Conservation (phyloP, 176 grass and related monocot species). For the Carex parvula region DNA sequence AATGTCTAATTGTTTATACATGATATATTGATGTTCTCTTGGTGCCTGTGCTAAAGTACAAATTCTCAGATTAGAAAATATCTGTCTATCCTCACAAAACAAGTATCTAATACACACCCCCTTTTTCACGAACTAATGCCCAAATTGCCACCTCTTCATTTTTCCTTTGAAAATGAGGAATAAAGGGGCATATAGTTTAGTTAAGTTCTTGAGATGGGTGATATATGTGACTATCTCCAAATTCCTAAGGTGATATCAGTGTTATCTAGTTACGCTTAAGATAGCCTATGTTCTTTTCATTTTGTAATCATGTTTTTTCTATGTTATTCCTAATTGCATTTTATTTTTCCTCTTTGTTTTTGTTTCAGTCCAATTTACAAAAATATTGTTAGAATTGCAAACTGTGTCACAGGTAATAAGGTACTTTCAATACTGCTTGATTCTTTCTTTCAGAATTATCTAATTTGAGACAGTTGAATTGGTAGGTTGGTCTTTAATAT, state of each 20-base stretch:
- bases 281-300: background rate
- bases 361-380: constrained; percentile 70
- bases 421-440: constrained; percentile 31
- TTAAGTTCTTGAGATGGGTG: background rate
- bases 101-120: background rate
- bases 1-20: background rate
- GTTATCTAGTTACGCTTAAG: background rate
- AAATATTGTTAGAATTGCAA: constrained; percentile 84
- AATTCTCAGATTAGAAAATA: background rate
- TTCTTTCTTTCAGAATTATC: constrained; percentile 1
- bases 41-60: background rate
- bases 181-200: background rate
- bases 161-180: background rate
- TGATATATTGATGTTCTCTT: background rate
- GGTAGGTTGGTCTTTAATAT: constrained; percentile 3
- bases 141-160: background rate
- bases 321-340: constrained; percentile 5
- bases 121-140: background rate
- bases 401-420: constrained; percentile 91
- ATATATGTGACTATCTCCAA: background rate
- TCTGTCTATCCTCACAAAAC: background rate
- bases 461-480: constrained; percentile 11
- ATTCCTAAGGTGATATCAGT: background rate
- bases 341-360: constrained; percentile 21
- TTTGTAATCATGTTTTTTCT: constrained; percentile 17